Conservation (phyloP, 2,329 filamentous ascomycete genomes). For the Metarhizium album region DNA sequence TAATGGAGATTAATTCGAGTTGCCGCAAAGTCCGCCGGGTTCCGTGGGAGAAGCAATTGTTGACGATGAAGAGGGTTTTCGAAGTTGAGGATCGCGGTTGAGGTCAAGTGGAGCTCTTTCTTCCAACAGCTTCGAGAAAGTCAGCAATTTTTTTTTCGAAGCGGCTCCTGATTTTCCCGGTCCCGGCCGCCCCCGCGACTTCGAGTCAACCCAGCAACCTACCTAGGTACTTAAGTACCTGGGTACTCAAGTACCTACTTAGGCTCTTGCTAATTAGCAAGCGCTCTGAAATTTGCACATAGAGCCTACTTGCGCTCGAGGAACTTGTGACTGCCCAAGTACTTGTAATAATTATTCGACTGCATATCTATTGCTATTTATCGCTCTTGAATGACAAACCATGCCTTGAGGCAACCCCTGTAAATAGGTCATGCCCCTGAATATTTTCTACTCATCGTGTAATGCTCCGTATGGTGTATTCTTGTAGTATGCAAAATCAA, state of each 20-base stretch:
- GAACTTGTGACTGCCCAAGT: background rate
- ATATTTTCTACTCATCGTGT: background rate
- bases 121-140: constrained; percentile 32
- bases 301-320: background rate
- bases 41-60: constrained; percentile 1
- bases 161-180: constrained; percentile 24
- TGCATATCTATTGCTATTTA: constrained; percentile 1
- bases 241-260: no score
- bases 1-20: constrained; percentile 11
- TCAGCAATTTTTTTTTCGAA: constrained; percentile 24
- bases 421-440: background rate
- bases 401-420: constrained; percentile 2
- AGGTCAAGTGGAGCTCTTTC: constrained; percentile 19
- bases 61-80: background rate
- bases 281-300: background rate
- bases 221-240: no score
- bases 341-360: background rate
- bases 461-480: background rate
- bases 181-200: constrained; percentile 14
- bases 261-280: no score
- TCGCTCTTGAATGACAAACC: background rate
- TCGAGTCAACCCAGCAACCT: background rate
- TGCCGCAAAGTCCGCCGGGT: background rate
- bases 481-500: constrained; percentile 2
- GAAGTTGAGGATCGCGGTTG: background rate